Evolutionary conservation across 176 grass and related monocot genomes (phyloP).

Genomic region (Zea mays): Zm-B73-REFERENCE-NAM-5.0 NC_050103.1:162298001-162298500

Average conservation of each 20-base stretch:
- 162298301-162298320: conserved; percentile 78
- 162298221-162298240: conserved; percentile 14
- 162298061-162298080: conserved; percentile 14
- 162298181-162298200: conserved; percentile 13
- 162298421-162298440: conserved; percentile 31
- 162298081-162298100: conserved; percentile 14
- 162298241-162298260: conserved; percentile 3
- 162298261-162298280: conserved; percentile 13
- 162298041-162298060: neutral
- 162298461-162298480: neutral
- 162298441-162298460: conserved; percentile 1
- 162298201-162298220: neutral
- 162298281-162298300: conserved; percentile 15
- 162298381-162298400: conserved; percentile 69
- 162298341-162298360: conserved; percentile 92
- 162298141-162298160: conserved; percentile 87
- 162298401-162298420: conserved; percentile 45
- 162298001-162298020: conserved; percentile 86
- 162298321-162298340: conserved; percentile 97
- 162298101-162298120: conserved; percentile 71
- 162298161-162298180: conserved; percentile 22
- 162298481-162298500: neutral
- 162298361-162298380: conserved; percentile 84
- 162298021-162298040: conserved; percentile 49
- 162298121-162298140: conserved; percentile 91